Evolutionary conservation across 495 filamentous ascomycete genomes (phyloP), one percentile per base, ranked within the genome.

Genomic region (Aspergillus funiculosus): DNA sequence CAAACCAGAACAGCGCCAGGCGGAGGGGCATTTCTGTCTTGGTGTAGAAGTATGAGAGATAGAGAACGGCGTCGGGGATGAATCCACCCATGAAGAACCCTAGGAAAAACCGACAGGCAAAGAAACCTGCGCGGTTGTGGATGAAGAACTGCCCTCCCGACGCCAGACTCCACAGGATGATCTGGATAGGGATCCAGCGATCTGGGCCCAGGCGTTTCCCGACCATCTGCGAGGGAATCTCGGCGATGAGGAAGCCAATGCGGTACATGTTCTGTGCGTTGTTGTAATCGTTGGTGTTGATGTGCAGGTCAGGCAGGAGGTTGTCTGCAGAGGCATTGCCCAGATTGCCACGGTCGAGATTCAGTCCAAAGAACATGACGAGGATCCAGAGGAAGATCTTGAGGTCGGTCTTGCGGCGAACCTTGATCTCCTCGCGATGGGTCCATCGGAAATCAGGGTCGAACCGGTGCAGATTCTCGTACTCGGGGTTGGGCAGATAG

Each of bases 341-440:
- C 35, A 86, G 71, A 50, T 88, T 89, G 13, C 79, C 77, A n/a
- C 85, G 73, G 51, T 90, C 85, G 1, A 88, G 63, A 39, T 89
- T 79, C 22, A 89, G 69, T 0, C 78, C 81, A 40, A 87, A 86
- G 68, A 94, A 94, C 59, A 80, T 83, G 48, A 94, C 74, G 32
- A 91, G 79, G 36, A 76, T 75, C 74, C 74, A 76, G 13, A 65
- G 22, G 21, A 70, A 69, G n/a, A 85, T 70, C 11, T 53, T 60
- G 14, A 51, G 45, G 48, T 78, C 75, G 0, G 58, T 56, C 47
- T 63, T 67, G 26, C 58, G 56, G 2, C 50, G 45, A 6, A 64
- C 46, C 3, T 27, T n/a, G 5, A 21, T 42, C 46, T 78, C 75
- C 52, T 77, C 75, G 4, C 57, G 42, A 46, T 63, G 65, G 0